Evolutionary conservation across 306 rosid genomes (phyloP), one percentile per base, ranked within the genome.

Genomic region (Trichosanthes truncata): DNA sequence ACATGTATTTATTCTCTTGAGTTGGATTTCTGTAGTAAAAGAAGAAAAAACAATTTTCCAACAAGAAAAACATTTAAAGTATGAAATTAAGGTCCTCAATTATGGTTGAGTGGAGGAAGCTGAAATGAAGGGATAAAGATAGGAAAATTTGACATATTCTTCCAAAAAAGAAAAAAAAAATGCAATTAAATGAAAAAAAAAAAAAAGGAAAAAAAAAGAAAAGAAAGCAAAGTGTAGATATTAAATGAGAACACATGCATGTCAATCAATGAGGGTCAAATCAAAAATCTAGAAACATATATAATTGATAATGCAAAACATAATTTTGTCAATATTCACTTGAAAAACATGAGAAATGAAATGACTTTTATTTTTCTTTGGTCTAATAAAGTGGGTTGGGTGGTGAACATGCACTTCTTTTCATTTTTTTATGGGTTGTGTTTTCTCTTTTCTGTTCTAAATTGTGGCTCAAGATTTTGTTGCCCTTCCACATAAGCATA

Each of bases 221-320:
- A 25, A 4, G 7, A 6, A 14, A 33, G 23, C 43, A 29, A 62
- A 63, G 3, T 61, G 49, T 36, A 9, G 6, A 18, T 40, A 68
- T 68, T 68, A 68, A 40, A 67, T 67, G 74, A 18, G 15, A 67
- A 67, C 52, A 67, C 74, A 67, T 67, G 74, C 74, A 62, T 14
- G 69, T 33, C 69, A 66, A 66, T 66, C 15, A 66, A 66, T 38
- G 25, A 36, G 48, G 48, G 73, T 66, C 73, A 66, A 66, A 66
- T 66, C 6, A 66, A 66, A 36, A 18, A 66, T 20, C 48, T 66
- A 36, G 48, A 66, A 20, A 36, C 41, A n/a, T 0, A 38, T 36
- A 9, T n/a, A 36, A 18, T 66, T 66, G 23, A 63, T 18, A 65
- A 63, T 33, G 46, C 26, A 66, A 36, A 66, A 63, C 7, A 20